Conservation (phyloP, 2,329 filamentous ascomycete genomes). For the Hypoxylon sp. region DNA sequence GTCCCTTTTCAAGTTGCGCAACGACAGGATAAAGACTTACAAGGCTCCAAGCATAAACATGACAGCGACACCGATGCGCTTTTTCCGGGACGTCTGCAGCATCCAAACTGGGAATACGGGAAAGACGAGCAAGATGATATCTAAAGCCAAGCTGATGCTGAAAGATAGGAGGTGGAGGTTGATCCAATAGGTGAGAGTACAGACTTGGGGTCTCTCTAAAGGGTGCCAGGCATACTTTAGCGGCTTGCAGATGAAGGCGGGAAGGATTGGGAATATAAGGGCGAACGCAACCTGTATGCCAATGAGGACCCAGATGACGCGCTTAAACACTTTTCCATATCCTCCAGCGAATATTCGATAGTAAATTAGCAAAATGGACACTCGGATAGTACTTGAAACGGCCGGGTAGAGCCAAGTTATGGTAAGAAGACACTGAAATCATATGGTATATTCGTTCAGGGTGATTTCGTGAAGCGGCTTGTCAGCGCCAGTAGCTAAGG, state of each 20-base stretch:
- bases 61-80: constrained; percentile 35
- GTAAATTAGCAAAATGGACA: constrained; percentile 46
- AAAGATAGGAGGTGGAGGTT: constrained; percentile 40
- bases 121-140: constrained; percentile 43
- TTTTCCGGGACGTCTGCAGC: constrained; percentile 41
- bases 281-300: constrained; percentile 42
- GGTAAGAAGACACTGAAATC: constrained; percentile 41
- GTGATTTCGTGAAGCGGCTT: constrained; percentile 47
- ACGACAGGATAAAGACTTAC: constrained; percentile 13
- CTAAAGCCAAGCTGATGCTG: constrained; percentile 44
- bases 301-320: constrained; percentile 32
- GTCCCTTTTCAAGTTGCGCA: neutral
- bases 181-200: constrained; percentile 41
- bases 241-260: constrained; percentile 42
- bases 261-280: constrained; percentile 42
- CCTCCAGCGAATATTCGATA: constrained; percentile 40
- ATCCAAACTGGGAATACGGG: constrained; percentile 42
- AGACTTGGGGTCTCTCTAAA: constrained; percentile 37
- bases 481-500: constrained; percentile 42
- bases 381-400: constrained; percentile 40
- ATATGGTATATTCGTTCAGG: constrained; percentile 39
- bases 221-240: constrained; percentile 38
- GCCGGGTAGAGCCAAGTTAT: constrained; percentile 43
- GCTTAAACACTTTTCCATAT: neutral
- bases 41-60: constrained; percentile 43